Base-by-base conservation (phyloP, 345 rosid species). In the Syzygium grande region DNA sequence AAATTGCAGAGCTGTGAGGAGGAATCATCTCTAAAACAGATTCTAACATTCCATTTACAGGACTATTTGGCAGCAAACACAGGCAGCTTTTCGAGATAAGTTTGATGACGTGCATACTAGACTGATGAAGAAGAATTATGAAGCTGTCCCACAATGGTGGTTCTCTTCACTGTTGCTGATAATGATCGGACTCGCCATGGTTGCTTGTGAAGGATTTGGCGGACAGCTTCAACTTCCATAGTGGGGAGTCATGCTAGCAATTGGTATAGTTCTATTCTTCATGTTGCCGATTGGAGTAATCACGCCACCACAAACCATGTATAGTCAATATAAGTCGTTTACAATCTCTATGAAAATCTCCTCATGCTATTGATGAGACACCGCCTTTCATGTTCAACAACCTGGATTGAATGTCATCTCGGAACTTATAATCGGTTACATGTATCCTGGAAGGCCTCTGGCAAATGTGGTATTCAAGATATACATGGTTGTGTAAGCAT, bases 51-150 rank as follows among this genome's bases (percentile, higher is more conserved):
- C 55, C 51, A 25, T 27, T 29, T 87, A 88, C 90, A 93, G 94
- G 86, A 25, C 84, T 29, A 93, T 93, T 56, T 93, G 94, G 95
- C 84, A 86, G 51, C 92, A 92, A 87, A 83, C 93, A 43, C 87
- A 87, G 80, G 89, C 89, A 15, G 63, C 94, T 52, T 88, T 88
- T 6, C 84, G 88, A 29, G 91, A 90, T 38, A 90, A 92, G 52
- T 92, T 88, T 19, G 88, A 88, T 19, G 97, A 96, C 80, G 94
- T 96, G 11, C 98, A 96, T 89, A 92, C 95, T 17, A 94, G 95
- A 91, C 41, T 93, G 90, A 95, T 94, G 97, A 96, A 93, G 90
- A 95, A 92, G 89, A 95, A 93, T 86, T 92, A 93, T 54, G 87
- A 91, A 4, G 83, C 63, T 52, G 94, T 93, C 5, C 94, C 93